phyloP scores from a whole-genome alignment of 176 grass and related monocot species.

The Juncus inflexus region DNA sequence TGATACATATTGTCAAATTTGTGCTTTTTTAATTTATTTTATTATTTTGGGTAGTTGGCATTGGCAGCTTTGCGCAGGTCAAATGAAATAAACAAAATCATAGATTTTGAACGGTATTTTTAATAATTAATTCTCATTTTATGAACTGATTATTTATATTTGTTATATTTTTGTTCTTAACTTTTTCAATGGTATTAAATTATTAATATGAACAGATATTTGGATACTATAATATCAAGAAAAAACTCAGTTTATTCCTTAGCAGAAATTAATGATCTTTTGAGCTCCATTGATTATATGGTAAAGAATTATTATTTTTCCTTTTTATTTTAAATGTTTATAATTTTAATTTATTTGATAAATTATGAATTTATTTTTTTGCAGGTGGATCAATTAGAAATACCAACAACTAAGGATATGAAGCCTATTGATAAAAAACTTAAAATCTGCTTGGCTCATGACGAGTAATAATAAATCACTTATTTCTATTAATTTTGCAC shows the following conservation, averaged over 20 bases:
- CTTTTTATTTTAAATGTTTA: not conserved
- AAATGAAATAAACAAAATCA: conserved; percentile 49
- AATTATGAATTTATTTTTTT: not conserved
- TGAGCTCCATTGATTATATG: conserved; percentile 56
- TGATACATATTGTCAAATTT: conserved; percentile 24
- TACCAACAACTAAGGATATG: conserved; percentile 30
- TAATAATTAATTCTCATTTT: not conserved
- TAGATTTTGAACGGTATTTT: conserved; percentile 82
- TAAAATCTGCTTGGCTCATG: conserved; percentile 21
- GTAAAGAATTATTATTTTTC: conserved; percentile 34
- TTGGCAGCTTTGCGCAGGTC: conserved; percentile 75
- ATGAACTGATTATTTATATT: conserved; percentile 18
- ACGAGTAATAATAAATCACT: conserved; percentile 13
- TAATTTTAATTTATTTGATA: not conserved
- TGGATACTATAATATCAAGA: conserved; percentile 58
- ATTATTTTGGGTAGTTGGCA: conserved; percentile 63
- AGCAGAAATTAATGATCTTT: conserved; percentile 46
- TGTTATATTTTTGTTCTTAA: not conserved
- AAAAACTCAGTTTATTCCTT: conserved; percentile 45
- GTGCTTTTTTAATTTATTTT: conserved; percentile 23
- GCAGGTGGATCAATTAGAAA: conserved; percentile 21
- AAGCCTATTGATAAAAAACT: conserved; percentile 27
- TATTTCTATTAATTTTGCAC: not conserved
- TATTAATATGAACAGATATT: conserved; percentile 58
- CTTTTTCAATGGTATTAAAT: conserved; percentile 15